phyloP scores from a whole-genome alignment of 2,329 filamentous ascomycete species.

The Ascochyta clinopodiicola region DNA sequence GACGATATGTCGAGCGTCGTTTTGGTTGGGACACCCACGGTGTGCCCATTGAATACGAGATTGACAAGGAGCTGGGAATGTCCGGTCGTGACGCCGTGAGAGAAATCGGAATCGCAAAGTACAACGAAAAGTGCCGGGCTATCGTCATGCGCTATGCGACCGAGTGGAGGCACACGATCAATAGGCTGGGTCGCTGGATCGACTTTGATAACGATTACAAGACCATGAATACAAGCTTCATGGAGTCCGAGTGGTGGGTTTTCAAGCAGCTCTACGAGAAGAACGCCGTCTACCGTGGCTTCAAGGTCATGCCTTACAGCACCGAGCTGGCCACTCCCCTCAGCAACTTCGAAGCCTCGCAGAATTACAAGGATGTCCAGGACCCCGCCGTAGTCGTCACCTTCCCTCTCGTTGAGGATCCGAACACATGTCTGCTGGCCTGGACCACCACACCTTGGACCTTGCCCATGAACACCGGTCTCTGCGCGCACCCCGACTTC shows the following conservation, averaged over 20 bases:
- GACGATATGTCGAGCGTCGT: slow-evolving; percentile 86
- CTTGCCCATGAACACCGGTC: slow-evolving; percentile 77
- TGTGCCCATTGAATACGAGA: slow-evolving; percentile 94
- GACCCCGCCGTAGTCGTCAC: slow-evolving; percentile 89
- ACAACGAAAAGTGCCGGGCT: slow-evolving; percentile 88
- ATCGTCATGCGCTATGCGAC: slow-evolving; percentile 91
- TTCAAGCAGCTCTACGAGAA: slow-evolving; percentile 94
- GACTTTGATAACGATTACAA: slow-evolving; percentile 99
- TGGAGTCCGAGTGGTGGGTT: slow-evolving; percentile 97
- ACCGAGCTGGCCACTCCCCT: slow-evolving; percentile 87
- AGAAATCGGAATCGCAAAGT: slow-evolving; percentile 83
- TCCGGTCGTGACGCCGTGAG: slow-evolving; percentile 86
- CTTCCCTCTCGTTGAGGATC: slow-evolving; percentile 81
- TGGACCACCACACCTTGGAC: slow-evolving; percentile 95
- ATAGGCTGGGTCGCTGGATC: slow-evolving; percentile 91
- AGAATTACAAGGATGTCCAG: slow-evolving; percentile 92
- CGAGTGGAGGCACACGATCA: slow-evolving; percentile 89
- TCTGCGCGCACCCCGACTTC: slow-evolving; percentile 81
- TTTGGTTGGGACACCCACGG: slow-evolving; percentile 98
- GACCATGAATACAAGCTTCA: slow-evolving; percentile 94
- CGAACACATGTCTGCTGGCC: slow-evolving; percentile 76
- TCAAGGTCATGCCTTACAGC: slow-evolving; percentile 94
- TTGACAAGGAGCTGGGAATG: slow-evolving; percentile 93
- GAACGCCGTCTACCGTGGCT: slow-evolving; percentile 85
- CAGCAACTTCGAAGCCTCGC: slow-evolving; percentile 91